These are phyloP conservation scores for Euphrasia confusa DNA, from an alignment of 257 asterid genomes.

Conservation along the genomic window DNA sequence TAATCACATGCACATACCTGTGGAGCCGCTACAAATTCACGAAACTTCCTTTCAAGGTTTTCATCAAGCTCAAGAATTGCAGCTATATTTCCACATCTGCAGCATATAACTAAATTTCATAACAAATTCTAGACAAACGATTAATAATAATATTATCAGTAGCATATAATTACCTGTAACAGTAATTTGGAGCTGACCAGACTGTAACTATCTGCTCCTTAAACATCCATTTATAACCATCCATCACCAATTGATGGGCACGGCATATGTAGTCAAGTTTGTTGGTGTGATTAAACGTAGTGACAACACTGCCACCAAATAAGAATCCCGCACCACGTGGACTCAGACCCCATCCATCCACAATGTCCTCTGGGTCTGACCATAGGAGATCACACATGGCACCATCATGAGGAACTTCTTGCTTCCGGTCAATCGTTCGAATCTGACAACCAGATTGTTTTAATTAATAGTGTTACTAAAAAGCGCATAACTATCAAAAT, in stretches of 20 bases:
- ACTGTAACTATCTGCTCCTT: constrained; percentile 86
- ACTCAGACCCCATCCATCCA: constrained; percentile 97
- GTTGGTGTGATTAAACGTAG: constrained; percentile 76
- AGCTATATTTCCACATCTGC: constrained; percentile 96
- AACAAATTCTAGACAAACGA: constrained; percentile 8
- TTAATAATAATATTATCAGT: neutral
- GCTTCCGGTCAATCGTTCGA: constrained; percentile 89
- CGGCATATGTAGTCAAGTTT: constrained; percentile 89
- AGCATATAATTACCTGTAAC: constrained; percentile 58
- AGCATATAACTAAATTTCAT: constrained; percentile 18
- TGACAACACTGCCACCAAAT: constrained; percentile 87
- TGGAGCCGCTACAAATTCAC: constrained; percentile 96
- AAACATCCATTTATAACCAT: constrained; percentile 98
- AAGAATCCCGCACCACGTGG: constrained; percentile 99
- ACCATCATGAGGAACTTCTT: constrained; percentile 99
- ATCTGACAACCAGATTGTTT: constrained; percentile 45
- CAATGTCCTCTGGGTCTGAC: constrained; percentile 97
- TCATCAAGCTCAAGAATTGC: constrained; percentile 92
- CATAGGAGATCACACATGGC: constrained; percentile 98
- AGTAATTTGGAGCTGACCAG: constrained; percentile 98
- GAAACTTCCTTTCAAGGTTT: constrained; percentile 69
- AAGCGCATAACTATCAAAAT: constrained; percentile 11
- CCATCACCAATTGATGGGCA: constrained; percentile 99
- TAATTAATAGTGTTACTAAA: constrained; percentile 16
- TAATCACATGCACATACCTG: constrained; percentile 43